Conservation (phyloP, 179 eudicot species). For the Patellifolia procumbens region DNA sequence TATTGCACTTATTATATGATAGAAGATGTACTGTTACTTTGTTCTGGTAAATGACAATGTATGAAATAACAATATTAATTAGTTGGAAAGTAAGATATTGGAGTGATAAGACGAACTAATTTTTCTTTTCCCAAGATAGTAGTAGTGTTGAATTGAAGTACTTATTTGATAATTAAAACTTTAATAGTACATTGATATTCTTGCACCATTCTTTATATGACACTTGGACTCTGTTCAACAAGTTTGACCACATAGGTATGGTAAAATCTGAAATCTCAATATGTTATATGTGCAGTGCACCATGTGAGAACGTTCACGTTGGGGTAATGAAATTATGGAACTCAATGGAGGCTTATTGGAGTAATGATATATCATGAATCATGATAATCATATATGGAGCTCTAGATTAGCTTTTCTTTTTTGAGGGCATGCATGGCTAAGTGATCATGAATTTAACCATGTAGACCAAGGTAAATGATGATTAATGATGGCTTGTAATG, state of each 20-base stretch:
- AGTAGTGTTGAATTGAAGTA: neutral
- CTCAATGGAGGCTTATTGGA: conserved; percentile 1
- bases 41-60: too few species aligned
- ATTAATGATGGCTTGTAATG: neutral
- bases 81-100: too few species aligned
- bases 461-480: neutral
- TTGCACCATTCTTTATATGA: neutral
- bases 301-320: neutral
- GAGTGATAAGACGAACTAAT: too few species aligned
- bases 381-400: neutral
- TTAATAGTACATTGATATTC: neutral
- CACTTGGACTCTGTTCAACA: conserved; percentile 11
- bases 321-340: neutral
- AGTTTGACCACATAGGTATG: conserved; percentile 7
- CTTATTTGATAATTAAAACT: neutral
- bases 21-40: too few species aligned
- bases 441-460: too few species aligned
- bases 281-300: neutral
- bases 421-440: neutral
- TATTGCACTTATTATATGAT: too few species aligned
- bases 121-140: neutral
- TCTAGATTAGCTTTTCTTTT: neutral
- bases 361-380: neutral
- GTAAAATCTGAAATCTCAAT: neutral
- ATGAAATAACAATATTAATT: too few species aligned